A percentile compares a stretch with the other conserved stretches of the same genome.
Conservation (phyloP, 768 basidiomycete species). For the Termitomyces sp. region DNA sequence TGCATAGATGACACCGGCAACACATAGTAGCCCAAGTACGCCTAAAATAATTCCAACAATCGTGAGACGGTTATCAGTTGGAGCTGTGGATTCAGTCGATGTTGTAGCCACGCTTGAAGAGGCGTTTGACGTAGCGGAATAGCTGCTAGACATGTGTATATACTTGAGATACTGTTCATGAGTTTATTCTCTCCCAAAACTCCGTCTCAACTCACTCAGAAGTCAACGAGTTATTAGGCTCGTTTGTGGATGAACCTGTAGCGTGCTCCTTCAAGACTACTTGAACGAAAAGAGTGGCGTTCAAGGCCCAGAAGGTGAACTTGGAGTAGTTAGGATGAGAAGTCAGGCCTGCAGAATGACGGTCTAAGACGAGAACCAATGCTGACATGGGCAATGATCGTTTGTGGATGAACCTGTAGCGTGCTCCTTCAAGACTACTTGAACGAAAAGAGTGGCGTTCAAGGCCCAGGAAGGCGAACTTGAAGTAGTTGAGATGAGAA, state of each 20-base stretch:
- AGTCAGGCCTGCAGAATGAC: background rate
- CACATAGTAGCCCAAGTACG: constrained; percentile 9
- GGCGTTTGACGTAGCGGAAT: background rate
- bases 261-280: background rate
- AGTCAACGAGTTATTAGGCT: too few species aligned
- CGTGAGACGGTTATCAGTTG: background rate
- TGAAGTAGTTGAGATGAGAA: background rate
- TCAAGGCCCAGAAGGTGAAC: constrained; percentile 14
- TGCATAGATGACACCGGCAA: constrained; percentile 12
- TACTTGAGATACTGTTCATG: background rate
- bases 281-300: constrained; percentile 35
- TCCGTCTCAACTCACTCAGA: background rate
- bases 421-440: constrained; percentile 3
- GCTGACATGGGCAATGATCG: background rate
- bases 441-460: constrained; percentile 35
- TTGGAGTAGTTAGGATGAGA: background rate
- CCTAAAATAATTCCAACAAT: constrained; percentile 14
- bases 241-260: background rate
- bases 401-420: background rate
- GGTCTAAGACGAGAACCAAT: background rate
- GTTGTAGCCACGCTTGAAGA: constrained; percentile 4
- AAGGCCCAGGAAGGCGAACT: constrained; percentile 8
- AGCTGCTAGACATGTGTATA: constrained; percentile 13
- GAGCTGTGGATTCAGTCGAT: background rate
- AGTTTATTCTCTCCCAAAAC: background rate